Evolutionary conservation across 1,284 basidiomycete genomes (phyloP), one percentile per base, ranked within the genome.

Genomic region (Butyriboletus appendiculatus): DNA sequence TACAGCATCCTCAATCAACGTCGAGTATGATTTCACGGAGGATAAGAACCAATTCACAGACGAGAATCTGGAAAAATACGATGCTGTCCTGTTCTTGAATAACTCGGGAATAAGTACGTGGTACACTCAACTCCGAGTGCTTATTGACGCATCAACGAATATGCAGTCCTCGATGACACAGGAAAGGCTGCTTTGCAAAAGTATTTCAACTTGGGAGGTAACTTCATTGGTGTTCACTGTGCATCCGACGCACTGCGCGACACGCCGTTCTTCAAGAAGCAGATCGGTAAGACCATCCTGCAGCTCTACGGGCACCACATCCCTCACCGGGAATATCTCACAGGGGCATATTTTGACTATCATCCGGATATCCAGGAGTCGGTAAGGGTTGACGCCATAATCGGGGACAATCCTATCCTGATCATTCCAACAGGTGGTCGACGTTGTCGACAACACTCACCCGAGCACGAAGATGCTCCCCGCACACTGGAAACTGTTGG

Each of bases 171-270:
- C 28, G 79, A 85, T 55, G 74, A 74, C 4, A 59, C 68, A 1
- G 80, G 81, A 8, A 78, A 85, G 63, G 72, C 73, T 5, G 85
- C 84, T 4, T 74, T 90, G 44, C 76, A 81, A 53, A 75, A 63
- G n/a, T 90, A 82, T 64, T 72, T 88, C 45, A 75, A 85, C 65
- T 70, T 77, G 1, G 88, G 89, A 34, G 90, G 90, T 1, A 88
- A 87, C 64, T 90, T 88, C 55, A 71, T 82, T 38, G 88, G 78
- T 1, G 73, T 90, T 22, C 90, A 92, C 63, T 79, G 86, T 34
- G 85, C 88, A 1, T 83, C 86, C 2, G 89, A 86, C 51, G 83
- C 81, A 45, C 73, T 92, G 14, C 77, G 80, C 49, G 87, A 86
- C 61, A 81, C 82, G 4, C 80, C 81, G 0, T 90, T 85, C 67